Evolutionary conservation across 2,329 filamentous ascomycete genomes (phyloP).

Genomic region (Venturia nashicola): DNA sequence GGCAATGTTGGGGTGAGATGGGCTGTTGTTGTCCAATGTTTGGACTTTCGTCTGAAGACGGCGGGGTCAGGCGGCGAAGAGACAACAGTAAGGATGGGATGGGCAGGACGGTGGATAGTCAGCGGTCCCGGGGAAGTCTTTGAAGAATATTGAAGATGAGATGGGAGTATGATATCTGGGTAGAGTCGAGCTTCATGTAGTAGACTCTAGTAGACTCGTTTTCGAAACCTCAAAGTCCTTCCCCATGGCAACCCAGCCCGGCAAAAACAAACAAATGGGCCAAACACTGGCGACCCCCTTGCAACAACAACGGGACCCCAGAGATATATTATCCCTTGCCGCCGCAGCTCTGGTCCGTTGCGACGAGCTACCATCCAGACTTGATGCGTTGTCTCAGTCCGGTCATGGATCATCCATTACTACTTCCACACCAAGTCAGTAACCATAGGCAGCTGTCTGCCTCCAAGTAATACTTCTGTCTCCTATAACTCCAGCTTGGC

Average conservation of each 20-base stretch:
- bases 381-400: background rate
- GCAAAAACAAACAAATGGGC: background rate
- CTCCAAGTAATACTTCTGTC: background rate
- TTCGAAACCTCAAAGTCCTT: background rate
- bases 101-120: background rate
- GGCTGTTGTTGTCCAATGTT: constrained; percentile 1
- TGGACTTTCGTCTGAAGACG: background rate
- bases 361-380: background rate
- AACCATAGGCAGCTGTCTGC: too few relatives aligned
- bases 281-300: background rate
- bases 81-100: background rate
- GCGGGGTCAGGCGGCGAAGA: background rate
- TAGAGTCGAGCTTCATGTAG: background rate
- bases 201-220: background rate
- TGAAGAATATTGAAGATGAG: background rate
- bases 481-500: background rate
- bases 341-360: background rate
- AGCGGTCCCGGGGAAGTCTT: background rate
- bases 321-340: background rate
- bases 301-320: background rate
- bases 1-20: background rate
- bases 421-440: background rate
- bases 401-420: background rate
- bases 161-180: background rate
- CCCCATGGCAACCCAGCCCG: background rate